A percentile compares a stretch with the other conserved stretches of the same genome.
These are phyloP conservation scores for Eucalyptus camaldulensis DNA, from an alignment of 345 rosid genomes.

Conservation along the genomic window DNA sequence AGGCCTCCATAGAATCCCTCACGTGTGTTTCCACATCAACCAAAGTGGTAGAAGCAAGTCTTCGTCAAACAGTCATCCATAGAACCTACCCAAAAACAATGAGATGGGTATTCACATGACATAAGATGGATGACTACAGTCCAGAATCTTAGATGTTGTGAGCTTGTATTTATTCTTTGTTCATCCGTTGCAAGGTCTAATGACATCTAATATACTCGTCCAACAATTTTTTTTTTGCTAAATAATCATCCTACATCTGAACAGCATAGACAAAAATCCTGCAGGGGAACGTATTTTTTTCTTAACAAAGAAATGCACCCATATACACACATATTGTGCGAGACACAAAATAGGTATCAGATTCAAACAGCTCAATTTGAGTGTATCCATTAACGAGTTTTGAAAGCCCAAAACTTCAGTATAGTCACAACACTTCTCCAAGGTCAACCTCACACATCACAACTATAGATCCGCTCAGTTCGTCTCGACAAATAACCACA, in stretches of 20 bases:
- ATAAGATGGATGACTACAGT: not conserved
- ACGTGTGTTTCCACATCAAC: not conserved
- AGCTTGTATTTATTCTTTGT: not conserved
- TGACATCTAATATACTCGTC: not conserved
- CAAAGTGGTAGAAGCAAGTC: not conserved
- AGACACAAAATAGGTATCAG: not conserved
- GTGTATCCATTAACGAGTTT: not conserved
- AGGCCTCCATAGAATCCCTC: not conserved
- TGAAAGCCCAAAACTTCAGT: not conserved
- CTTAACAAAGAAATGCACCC: not conserved
- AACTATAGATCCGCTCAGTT: not conserved
- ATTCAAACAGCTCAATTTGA: not conserved
- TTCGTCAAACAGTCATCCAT: not conserved
- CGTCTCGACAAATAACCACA: not conserved
- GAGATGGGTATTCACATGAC: not conserved
- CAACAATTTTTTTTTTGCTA: not conserved
- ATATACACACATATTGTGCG: not conserved
- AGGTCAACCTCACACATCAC: not conserved
- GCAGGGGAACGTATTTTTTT: not conserved
- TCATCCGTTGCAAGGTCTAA: not conserved
- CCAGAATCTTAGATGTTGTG: not conserved
- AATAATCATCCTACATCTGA: not conserved
- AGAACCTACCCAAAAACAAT: not conserved
- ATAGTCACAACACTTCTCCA: not conserved
- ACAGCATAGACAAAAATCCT: not conserved